Evolutionary conservation across 345 rosid genomes (phyloP), one percentile per base, ranked within the genome.

Genomic region (Noccaea bulbosa): DNA sequence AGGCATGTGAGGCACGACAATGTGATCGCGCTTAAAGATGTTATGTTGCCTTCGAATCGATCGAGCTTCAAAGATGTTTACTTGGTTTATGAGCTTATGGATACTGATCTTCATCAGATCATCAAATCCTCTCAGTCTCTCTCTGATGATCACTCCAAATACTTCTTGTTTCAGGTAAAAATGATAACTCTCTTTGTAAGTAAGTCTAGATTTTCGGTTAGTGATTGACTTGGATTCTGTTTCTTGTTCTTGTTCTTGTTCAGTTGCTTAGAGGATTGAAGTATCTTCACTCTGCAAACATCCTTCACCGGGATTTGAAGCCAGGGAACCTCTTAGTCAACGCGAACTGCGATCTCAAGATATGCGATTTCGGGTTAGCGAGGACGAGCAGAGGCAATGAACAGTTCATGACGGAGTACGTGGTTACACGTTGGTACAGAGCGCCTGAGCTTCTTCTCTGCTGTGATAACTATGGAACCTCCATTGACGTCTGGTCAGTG

Each of bases 391-490:
- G 72, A 59, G 89, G 88, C 15, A 79, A 80, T 51, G 90, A 79
- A 60, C 89, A 87, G 83, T 86, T 86, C 81, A 93, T 93, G 97
- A 91, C 97, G 0, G 91, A 87, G 71, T 90, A 92, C 50, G 96
- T 87, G 24, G 98, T 88, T 33, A 92, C 97, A 6, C 92, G 96
- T 27, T 93, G 96, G 97, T 93, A 93, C 75, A 85, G 96, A 46
- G 98, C 96, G 46, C 96, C 98, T 0, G 97, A 90, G 73, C 94
- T 93, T 33, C 97, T 93, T 41, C 91, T 93, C 16, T 83, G 90
- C 63, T 88, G 90, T 49, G 95, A 90, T 75, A 84, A 84, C 79
- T 88, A 90, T 34, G 93, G 96, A 22, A 86, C 96, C 30, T 90
- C 89, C 5, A 86, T 93, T 46, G 97, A 93, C 38, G 79, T 90